Evolutionary conservation across 163 green algal species (phyloP), one percentile per base, ranked within the genome.

Genomic region (Scenedesmus sp.): DNA sequence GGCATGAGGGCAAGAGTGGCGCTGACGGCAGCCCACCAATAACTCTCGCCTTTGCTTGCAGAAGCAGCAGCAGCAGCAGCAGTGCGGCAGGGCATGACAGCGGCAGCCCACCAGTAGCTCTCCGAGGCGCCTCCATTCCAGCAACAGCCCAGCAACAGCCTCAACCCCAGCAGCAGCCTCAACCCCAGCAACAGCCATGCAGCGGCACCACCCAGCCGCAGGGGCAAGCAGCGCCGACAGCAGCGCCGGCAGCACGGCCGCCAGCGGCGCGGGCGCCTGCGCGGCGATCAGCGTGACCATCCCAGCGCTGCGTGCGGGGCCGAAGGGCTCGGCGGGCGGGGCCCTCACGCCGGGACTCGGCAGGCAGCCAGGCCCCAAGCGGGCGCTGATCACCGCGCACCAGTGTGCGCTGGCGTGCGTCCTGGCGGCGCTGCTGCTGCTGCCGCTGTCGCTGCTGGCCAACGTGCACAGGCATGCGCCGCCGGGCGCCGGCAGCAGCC

Each of bases 351-450:
- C 59, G 35, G 59, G 59, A 24, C 35, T 72, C 35, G 59, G 59
- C 24, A 35, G 59, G 24, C 59, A 72, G 59, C 22, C 59, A 72
- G 22, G 59, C 22, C 59, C 59, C 16, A 72, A 72, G 59, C 59
- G 59, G 24, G 12, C 35, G 12, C 59, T 72, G 3, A 35, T 72
- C 6, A 72, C 22, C 35, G 59, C 59, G 16, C 33, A 72, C 59
- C 59, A 72, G 22, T 72, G 33, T 72, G 59, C 35, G 59, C 65
- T 89, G 61, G 6, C 81, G 65, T 81, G 59, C 22, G 22, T 82
- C 7, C n/a, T n/a, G 76, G 37, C 44, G 40, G 33, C 72, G 37
- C 26, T 89, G 84, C 84, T 89, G 43, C 65, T 89, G 65, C 65
- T 89, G 42, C 84, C 65, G 7, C 18, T 82, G 37, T 49, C 35